These are phyloP conservation scores for Tothia fuscella DNA, from an alignment of 2,329 filamentous ascomycete species.

Conservation along the genomic window DNA sequence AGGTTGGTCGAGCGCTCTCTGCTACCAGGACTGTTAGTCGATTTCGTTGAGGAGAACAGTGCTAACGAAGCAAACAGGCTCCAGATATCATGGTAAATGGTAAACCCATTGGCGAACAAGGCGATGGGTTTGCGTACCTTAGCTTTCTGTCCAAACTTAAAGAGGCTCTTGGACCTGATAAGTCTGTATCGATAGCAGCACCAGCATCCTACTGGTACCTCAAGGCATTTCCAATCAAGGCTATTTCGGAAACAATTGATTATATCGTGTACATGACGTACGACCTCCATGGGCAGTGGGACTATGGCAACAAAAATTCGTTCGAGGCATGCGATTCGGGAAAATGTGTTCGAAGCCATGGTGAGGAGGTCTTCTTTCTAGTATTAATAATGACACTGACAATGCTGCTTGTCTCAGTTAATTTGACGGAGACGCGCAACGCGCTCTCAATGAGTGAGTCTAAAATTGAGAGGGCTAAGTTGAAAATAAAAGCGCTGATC, in stretches of 20 bases:
- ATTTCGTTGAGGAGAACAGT: too few species aligned
- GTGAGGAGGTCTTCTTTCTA: too few species aligned
- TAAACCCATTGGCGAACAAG: too few species aligned
- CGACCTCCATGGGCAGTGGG: conserved; percentile 31
- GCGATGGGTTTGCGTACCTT: not conserved
- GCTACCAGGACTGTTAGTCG: too few species aligned
- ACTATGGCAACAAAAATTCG: conserved; percentile 22
- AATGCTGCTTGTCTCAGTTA: too few species aligned
- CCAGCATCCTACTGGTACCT: conserved; percentile 22
- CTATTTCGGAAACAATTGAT: conserved; percentile 17
- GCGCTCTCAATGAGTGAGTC: conserved; percentile 19
- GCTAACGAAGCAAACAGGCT: too few species aligned
- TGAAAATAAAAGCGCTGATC: too few species aligned
- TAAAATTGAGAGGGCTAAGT: too few species aligned
- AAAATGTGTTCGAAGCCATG: conserved; percentile 19
- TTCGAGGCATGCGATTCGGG: conserved; percentile 20
- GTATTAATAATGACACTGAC: too few species aligned
- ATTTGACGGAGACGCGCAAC: conserved; percentile 14
- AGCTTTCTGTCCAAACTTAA: not conserved
- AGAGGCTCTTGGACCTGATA: not conserved
- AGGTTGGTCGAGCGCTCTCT: too few species aligned
- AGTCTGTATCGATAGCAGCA: conserved; percentile 14
- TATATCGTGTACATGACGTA: conserved; percentile 25
- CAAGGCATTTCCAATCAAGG: conserved; percentile 17
- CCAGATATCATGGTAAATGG: too few species aligned